Base-by-base conservation (phyloP, 768 basidiomycete species). In the Cystofilobasidium capitatum region DNA sequence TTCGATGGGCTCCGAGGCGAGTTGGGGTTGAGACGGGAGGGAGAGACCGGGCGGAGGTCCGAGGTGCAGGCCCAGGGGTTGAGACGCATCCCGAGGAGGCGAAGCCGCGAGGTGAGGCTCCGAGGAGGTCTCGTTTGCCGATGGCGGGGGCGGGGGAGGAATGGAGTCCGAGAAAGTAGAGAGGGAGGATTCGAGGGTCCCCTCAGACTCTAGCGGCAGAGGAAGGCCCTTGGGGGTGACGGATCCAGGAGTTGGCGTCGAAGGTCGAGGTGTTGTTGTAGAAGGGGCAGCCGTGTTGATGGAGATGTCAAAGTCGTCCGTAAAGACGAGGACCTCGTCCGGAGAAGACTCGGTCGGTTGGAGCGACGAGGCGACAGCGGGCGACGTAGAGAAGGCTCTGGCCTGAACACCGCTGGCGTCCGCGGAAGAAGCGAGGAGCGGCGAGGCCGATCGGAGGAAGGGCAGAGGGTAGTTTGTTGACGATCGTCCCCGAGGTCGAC, bases 401-500 rank as follows among this genome's bases (percentile, higher is more conserved):
- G 45, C 45, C 45, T 49, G 45, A 8, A 24, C 45, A 20, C n/a
- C n/a, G n/a, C n/a, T n/a, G n/a, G n/a, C n/a, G n/a, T n/a, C n/a
- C 22, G 33, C 22, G 9, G 62, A 49, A 17, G 62, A 51, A 10
- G 45, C 22, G 24, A 29, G 7, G 14, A 33, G 35, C 60, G 39
- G 13, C 7, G 54, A 57, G 54, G 31, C 51, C 54, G 8, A 55
- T 9, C 26, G 54, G 29, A 29, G 29, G 40, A 9, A 31, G 24
- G 5, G 16, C 26, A 13, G 59, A 61, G 40, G 24, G 24, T 3
- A 47, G 60, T 16, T 16, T n/a, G 29, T 10, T 20, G 10, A 10
- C 54, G 54, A 57, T 29, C 42, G 47, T 45, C 42, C 44, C 40
- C 40, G 47, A 44, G 14, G 60, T 40, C 20, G 60, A 62, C 17